Evolutionary conservation across 495 filamentous ascomycete genomes (phyloP), one percentile per base, ranked within the genome.

Genomic region (Cenococcum geophilum): DNA sequence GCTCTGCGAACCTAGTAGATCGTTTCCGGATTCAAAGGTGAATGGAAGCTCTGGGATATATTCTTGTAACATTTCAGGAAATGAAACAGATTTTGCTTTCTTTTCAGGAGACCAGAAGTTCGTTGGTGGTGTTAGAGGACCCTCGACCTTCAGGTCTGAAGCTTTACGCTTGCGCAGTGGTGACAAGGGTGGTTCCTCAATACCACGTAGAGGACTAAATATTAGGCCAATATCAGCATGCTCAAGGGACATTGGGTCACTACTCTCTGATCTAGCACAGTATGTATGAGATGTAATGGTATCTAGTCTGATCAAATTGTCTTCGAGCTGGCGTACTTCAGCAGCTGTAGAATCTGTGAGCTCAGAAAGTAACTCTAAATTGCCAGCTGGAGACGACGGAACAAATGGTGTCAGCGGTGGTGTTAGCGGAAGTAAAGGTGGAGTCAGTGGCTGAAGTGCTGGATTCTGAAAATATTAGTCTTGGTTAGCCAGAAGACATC

Each of bases 331-430:
- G n/a, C 71, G 63, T 4, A 78, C 59, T n/a, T 86, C 83, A 9
- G 68, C 69, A 50, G 74, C 71, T 10, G 79, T 69, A 11, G 77
- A 72, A 36, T 77, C 78, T 42, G 69, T 74, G 1, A 69, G 68
- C 58, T 83, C 78, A n/a, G 82, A 82, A 0, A 79, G 72, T 5
- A 80, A 61, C 4, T 83, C 80, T n/a, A 87, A 47, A 58, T 77
- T 69, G 58, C 76, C 82, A 5, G 51, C 71, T 10, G 74, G 70
- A 4, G 76, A 76, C 9, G 78, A 76, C 9, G 81, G 78, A 27
- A 80, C 57, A 48, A 76, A 84, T 36, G 75, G 74, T 20, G 72
- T 68, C 12, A 64, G 42, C 1, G 75, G 52, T 9, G 74, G 75
- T 5, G 71, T 64, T 18, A 72, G 54, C 1, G 84, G 83, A 42